Percentiles rank a stretch among this genome's conserved stretches.
phyloP scores from a whole-genome alignment of 768 basidiomycete species.

The Tricholomella constricta region DNA sequence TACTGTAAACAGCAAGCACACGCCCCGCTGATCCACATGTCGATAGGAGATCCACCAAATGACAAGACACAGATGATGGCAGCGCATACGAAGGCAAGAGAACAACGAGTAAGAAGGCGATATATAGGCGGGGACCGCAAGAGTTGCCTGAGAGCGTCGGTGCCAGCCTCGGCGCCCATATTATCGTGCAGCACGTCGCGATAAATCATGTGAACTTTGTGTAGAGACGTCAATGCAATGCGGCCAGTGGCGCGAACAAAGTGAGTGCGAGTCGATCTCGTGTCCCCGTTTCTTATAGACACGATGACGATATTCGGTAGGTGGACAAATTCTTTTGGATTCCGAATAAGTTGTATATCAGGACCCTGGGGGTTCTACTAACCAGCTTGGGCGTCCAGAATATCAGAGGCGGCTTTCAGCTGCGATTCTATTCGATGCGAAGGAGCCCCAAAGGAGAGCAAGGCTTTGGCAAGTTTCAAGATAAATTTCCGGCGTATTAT shows the following conservation, averaged over 20 bases:
- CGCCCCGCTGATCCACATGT: conserved; percentile 79
- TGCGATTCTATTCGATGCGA: conserved; percentile 93
- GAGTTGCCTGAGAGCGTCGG: conserved; percentile 62
- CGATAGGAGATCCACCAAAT: conserved; percentile 79
- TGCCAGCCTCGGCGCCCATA: conserved; percentile 73
- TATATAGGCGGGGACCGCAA: conserved; percentile 70
- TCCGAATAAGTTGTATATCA: neutral
- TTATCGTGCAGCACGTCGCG: conserved; percentile 85
- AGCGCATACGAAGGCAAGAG: conserved; percentile 75
- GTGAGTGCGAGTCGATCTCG: conserved; percentile 71
- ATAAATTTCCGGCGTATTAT: conserved; percentile 69
- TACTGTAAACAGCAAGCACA: conserved; percentile 75
- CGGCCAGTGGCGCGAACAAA: conserved; percentile 83
- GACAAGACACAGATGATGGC: conserved; percentile 82
- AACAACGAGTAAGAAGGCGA: conserved; percentile 63
- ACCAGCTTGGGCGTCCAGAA: conserved; percentile 76
- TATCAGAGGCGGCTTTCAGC: conserved; percentile 74
- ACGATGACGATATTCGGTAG: conserved; percentile 78
- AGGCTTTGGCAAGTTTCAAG: conserved; percentile 81
- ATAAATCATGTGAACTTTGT: conserved; percentile 83
- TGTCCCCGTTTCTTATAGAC: conserved; percentile 77
- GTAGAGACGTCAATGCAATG: conserved; percentile 80
- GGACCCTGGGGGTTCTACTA: conserved; percentile 6
- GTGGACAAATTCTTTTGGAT: conserved; percentile 68
- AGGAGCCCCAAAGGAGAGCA: conserved; percentile 92